phyloP scores from a whole-genome alignment of 2,329 filamentous ascomycete genomes.

The Penicillium sp. region DNA sequence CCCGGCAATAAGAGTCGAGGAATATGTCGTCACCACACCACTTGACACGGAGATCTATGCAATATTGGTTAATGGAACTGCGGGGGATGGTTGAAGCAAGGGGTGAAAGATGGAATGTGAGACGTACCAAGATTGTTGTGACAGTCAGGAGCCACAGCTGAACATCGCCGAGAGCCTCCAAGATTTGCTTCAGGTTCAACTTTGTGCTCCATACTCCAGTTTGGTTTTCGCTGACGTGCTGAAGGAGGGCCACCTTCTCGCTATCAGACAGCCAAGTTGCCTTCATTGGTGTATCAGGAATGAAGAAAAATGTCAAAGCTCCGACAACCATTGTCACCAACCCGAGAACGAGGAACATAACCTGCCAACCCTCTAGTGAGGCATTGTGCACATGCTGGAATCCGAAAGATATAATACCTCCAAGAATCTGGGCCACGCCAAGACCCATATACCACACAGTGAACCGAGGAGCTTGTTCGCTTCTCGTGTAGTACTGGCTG shows the following conservation, averaged over 20 bases:
- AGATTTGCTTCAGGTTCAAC: conserved; percentile 42
- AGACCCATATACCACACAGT: conserved; percentile 55
- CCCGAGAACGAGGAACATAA: conserved; percentile 47
- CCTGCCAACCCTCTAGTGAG: conserved; percentile 38
- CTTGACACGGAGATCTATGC: conserved; percentile 34
- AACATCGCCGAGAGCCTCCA: conserved; percentile 39
- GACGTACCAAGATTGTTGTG: conserved; percentile 16
- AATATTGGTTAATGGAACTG: conserved; percentile 15
- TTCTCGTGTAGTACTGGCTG: conserved; percentile 51
- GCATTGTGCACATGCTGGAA: conserved; percentile 45
- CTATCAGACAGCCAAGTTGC: conserved; percentile 28
- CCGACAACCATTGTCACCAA: conserved; percentile 41
- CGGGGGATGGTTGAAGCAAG: neutral
- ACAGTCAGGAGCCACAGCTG: conserved; percentile 41
- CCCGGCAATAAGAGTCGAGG: conserved; percentile 34
- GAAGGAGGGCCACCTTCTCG: conserved; percentile 34
- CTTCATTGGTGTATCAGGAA: conserved; percentile 46
- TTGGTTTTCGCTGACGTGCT: conserved; percentile 42
- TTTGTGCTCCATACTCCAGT: conserved; percentile 46
- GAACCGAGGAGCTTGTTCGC: conserved; percentile 52
- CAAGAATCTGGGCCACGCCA: conserved; percentile 46
- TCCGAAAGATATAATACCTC: conserved; percentile 41
- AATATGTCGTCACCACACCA: conserved; percentile 41
- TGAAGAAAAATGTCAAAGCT: conserved; percentile 33
- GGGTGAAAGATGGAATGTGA: neutral